Evolutionary conservation across 352 stramenopile species (phyloP).

Genomic region (Globisporangium irregulare): DNA sequence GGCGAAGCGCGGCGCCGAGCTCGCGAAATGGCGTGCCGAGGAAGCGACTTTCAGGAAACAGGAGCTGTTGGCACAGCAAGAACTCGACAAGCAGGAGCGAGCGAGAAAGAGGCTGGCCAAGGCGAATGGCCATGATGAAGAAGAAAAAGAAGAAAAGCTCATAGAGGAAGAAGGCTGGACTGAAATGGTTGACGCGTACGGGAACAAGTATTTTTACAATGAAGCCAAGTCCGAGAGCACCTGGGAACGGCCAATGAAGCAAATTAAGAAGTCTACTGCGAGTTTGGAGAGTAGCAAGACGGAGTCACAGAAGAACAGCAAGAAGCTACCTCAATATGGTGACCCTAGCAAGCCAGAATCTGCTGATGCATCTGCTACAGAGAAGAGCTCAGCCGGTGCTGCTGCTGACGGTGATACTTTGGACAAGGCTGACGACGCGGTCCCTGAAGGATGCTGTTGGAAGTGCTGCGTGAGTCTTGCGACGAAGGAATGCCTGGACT

Average conservation of each 20-base stretch:
- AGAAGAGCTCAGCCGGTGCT: slow-evolving; percentile 8
- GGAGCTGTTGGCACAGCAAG: slow-evolving; percentile 35
- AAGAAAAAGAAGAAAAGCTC: background rate
- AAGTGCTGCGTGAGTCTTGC: slow-evolving; percentile 32
- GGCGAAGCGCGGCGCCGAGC: slow-evolving; percentile 58
- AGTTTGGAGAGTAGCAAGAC: background rate
- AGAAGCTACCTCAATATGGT: background rate
- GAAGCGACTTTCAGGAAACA: slow-evolving; percentile 41
- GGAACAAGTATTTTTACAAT: slow-evolving; percentile 72
- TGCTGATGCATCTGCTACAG: background rate
- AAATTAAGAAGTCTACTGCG: background rate
- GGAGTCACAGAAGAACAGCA: background rate
- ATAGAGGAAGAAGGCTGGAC: slow-evolving; percentile 26
- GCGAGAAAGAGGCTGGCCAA: slow-evolving; percentile 8
- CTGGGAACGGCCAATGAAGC: slow-evolving; percentile 34
- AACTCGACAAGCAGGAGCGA: slow-evolving; percentile 21
- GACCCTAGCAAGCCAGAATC: background rate
- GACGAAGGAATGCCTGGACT: slow-evolving; percentile 62
- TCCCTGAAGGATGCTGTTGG: slow-evolving; percentile 32
- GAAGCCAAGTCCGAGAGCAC: slow-evolving; percentile 38
- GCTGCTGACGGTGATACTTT: background rate
- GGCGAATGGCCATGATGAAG: slow-evolving; percentile 5
- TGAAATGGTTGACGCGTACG: slow-evolving; percentile 36
- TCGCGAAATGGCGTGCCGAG: slow-evolving; percentile 51
- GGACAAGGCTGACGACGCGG: background rate